These are phyloP conservation scores for Kwoniella dejecticola DNA, from an alignment of 768 basidiomycete species.

Conservation along the genomic window DNA sequence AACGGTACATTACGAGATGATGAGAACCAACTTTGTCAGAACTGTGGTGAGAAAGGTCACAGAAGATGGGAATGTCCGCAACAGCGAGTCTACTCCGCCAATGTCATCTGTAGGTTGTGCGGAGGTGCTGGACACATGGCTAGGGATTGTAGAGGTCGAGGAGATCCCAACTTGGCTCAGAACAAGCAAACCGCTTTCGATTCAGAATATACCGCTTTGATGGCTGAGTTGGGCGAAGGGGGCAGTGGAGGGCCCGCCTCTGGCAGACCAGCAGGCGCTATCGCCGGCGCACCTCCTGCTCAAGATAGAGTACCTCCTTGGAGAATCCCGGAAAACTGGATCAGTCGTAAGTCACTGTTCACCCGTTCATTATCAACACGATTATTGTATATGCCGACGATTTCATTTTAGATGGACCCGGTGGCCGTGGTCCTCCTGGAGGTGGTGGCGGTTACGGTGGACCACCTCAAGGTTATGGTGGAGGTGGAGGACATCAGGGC, in stretches of 20 bases:
- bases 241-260: conserved; percentile 47
- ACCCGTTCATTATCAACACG: background rate
- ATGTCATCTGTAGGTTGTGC: conserved; percentile 97
- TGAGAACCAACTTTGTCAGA: conserved; percentile 97
- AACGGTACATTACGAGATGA: conserved; percentile 99
- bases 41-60: conserved; percentile 61
- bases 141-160: conserved; percentile 92
- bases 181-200: conserved; percentile 74
- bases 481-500: conserved; percentile 18
- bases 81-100: conserved; percentile 97
- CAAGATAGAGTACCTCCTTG: conserved; percentile 54
- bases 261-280: conserved; percentile 36
- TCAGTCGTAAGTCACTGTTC: conserved; percentile 32
- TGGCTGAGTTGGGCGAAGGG: conserved; percentile 96
- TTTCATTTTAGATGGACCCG: conserved; percentile 2
- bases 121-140: conserved; percentile 99
- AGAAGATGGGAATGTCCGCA: conserved; percentile 99
- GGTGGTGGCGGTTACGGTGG: conserved; percentile 30
- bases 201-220: conserved; percentile 93
- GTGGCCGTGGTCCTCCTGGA: conserved; percentile 26
- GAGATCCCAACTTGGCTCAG: conserved; percentile 70
- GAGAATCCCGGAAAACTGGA: conserved; percentile 56
- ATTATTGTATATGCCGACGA: background rate
- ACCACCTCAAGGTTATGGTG: conserved; percentile 9
- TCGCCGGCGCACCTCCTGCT: conserved; percentile 37